Conservation (phyloP, 148 eudicot species). For the Vaccinium myrtillus region DNA sequence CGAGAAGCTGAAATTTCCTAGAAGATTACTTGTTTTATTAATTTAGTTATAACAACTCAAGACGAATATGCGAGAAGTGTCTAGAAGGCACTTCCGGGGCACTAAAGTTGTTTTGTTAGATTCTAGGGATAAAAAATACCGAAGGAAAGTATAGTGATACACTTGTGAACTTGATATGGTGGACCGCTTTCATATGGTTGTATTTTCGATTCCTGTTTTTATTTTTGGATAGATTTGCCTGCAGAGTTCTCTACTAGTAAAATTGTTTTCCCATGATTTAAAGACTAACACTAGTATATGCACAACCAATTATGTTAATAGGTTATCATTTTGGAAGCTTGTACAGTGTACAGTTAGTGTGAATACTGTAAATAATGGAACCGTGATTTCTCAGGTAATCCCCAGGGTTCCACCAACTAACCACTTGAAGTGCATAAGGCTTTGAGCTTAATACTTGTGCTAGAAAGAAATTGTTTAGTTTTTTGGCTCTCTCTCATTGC, state of each 20-base stretch:
- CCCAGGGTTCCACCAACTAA: neutral
- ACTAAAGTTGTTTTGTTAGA: neutral
- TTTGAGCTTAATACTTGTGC: neutral
- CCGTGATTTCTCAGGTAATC: neutral
- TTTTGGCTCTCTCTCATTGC: neutral
- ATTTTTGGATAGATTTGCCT: neutral
- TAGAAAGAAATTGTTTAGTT: neutral
- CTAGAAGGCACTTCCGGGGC: neutral
- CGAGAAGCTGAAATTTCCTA: neutral
- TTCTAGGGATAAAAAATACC: neutral
- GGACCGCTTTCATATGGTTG: neutral
- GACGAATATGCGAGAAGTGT: neutral
- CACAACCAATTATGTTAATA: neutral
- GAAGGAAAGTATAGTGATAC: neutral
- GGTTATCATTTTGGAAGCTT: neutral
- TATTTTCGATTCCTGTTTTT: neutral
- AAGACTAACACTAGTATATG: neutral
- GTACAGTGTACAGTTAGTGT: neutral
- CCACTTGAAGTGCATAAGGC: neutral
- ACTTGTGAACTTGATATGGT: neutral
- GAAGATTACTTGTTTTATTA: neutral
- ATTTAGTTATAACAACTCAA: neutral
- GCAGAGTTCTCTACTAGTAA: neutral
- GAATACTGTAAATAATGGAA: neutral
- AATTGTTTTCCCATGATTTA: neutral